phyloP scores from a whole-genome alignment of 202 grass and related monocot genomes.

The Carex sylvatica region DNA sequence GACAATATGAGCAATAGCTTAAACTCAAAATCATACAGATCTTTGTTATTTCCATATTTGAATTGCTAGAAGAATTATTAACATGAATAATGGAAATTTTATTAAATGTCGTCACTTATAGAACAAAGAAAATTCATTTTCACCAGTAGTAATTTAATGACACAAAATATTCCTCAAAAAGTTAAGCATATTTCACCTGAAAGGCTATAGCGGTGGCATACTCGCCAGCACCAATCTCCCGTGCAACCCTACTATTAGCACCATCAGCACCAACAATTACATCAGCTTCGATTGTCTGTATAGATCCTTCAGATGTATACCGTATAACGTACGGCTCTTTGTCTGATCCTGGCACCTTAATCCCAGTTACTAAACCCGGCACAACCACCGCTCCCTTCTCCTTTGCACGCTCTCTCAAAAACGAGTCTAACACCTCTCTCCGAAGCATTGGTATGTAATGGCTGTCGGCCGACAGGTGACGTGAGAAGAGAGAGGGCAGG shows the following conservation, averaged over 20 bases:
- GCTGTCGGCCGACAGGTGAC: constrained; percentile 37
- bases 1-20: background rate
- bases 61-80: background rate
- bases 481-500: constrained; percentile 63
- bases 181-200: constrained; percentile 25
- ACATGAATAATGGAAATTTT: background rate
- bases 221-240: constrained; percentile 59
- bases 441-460: constrained; percentile 93
- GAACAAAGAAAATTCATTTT: background rate
- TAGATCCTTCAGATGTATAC: constrained; percentile 41
- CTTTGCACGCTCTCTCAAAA: constrained; percentile 58
- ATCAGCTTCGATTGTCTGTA: constrained; percentile 55
- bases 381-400: constrained; percentile 52
- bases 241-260: constrained; percentile 85
- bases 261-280: constrained; percentile 83
- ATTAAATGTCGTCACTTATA: background rate
- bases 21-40: background rate
- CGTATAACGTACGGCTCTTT: constrained; percentile 66
- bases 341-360: constrained; percentile 48
- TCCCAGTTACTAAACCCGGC: constrained; percentile 65
- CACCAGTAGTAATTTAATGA: background rate
- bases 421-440: constrained; percentile 89
- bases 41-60: background rate
- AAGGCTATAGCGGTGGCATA: constrained; percentile 93
- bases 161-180: background rate